A percentile compares a stretch with the other conserved stretches of the same genome.
Evolutionary conservation across 2,329 filamentous ascomycete genomes (phyloP).

Genomic region (Golovinomyces cichoracearum): DNA sequence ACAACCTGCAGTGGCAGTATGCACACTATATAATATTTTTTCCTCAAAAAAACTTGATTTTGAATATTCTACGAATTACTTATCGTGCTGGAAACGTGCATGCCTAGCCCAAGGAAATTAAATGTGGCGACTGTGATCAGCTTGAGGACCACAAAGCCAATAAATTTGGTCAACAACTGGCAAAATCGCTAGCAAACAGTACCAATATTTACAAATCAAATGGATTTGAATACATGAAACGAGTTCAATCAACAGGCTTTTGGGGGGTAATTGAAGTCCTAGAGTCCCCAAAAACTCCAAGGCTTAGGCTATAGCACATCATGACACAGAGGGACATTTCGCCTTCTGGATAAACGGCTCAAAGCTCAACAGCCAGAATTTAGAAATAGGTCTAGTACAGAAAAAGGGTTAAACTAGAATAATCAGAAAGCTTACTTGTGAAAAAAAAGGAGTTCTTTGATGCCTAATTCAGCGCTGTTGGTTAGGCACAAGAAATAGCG

Average conservation of each 20-base stretch:
- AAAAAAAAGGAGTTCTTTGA: background rate
- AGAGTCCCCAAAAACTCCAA: background rate
- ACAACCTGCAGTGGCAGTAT: background rate
- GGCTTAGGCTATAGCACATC: background rate
- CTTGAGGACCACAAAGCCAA: background rate
- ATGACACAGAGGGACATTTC: background rate
- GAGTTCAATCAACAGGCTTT: background rate
- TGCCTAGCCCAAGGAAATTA: background rate
- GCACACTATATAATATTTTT: background rate
- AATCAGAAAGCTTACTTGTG: background rate
- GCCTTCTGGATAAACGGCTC: background rate
- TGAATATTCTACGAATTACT: background rate
- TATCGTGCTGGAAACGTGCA: background rate
- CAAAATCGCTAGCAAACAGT: background rate
- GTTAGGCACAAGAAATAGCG: background rate
- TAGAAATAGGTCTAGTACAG: background rate
- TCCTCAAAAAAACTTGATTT: background rate
- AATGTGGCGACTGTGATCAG: background rate
- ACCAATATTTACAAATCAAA: background rate
- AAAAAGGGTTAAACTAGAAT: background rate
- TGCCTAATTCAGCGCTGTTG: background rate
- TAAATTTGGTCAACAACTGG: background rate
- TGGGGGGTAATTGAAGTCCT: background rate
- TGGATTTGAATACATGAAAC: background rate
- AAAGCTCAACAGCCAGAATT: background rate